A percentile compares a stretch with the other conserved stretches of the same genome.
Conservation (phyloP, 768 basidiomycete species). For the Solioccasus polychromus region DNA sequence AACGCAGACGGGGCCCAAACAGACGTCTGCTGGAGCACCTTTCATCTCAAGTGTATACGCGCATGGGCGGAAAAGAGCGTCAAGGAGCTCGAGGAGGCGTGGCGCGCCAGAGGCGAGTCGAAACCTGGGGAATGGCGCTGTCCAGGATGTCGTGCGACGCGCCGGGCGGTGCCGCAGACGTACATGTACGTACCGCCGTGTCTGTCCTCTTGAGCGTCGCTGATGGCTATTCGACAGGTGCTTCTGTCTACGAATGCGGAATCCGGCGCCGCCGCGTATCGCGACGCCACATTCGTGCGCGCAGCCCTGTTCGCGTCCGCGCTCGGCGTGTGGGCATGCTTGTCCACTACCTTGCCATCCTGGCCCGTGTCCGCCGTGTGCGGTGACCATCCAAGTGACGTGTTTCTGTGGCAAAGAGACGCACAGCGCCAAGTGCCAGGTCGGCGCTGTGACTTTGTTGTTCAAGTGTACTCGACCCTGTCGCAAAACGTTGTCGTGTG, state of each 20-base stretch:
- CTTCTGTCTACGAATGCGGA: constrained; percentile 74
- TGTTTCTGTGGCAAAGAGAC: constrained; percentile 77
- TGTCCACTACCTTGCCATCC: constrained; percentile 90
- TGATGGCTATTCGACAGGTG: constrained; percentile 47
- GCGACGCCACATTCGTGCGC: constrained; percentile 79
- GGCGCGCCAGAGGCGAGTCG: constrained; percentile 66
- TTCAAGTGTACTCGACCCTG: constrained; percentile 40
- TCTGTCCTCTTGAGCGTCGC: background rate
- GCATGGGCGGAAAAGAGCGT: constrained; percentile 86
- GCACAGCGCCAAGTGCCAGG: constrained; percentile 37
- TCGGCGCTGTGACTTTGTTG: constrained; percentile 38
- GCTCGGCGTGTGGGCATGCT: constrained; percentile 67
- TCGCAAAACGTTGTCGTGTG: constrained; percentile 54
- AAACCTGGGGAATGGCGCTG: constrained; percentile 84
- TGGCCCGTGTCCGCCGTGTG: constrained; percentile 94
- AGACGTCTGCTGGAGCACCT: constrained; percentile 85
- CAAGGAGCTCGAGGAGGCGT: constrained; percentile 69
- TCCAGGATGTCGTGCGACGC: constrained; percentile 85
- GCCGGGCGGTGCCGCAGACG: constrained; percentile 59
- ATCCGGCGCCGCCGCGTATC: constrained; percentile 68
- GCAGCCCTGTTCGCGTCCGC: constrained; percentile 59
- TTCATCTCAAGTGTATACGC: constrained; percentile 87
- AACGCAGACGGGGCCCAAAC: constrained; percentile 21
- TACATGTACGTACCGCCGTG: constrained; percentile 59
- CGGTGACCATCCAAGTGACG: constrained; percentile 66